phyloP scores from a whole-genome alignment of 2,329 filamentous ascomycete genomes.

The Alternaria gansuensis region DNA sequence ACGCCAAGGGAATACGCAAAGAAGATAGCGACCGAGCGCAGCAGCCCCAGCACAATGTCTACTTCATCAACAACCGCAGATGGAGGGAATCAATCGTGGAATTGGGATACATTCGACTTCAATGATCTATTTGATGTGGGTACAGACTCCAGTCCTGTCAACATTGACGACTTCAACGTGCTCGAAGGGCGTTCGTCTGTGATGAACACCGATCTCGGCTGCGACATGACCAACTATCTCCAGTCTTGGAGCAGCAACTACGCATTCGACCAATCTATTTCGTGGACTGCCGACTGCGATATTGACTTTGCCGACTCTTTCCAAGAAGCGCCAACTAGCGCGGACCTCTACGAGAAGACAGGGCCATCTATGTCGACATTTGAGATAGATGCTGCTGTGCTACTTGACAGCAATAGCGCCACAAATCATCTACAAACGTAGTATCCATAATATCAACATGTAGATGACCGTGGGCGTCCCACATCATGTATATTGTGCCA shows the following conservation, averaged over 20 bases:
- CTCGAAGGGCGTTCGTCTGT: conserved; percentile 18
- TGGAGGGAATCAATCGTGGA: conserved; percentile 16
- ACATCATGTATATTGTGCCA: background rate
- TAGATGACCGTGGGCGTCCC: background rate
- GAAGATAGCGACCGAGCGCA: conserved; percentile 23
- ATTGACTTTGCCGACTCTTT: conserved; percentile 8
- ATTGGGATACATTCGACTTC: conserved; percentile 39
- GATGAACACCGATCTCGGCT: conserved; percentile 26
- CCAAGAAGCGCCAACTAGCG: background rate
- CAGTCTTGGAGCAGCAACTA: conserved; percentile 23
- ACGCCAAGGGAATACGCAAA: conserved; percentile 60
- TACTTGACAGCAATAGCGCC: conserved; percentile 19
- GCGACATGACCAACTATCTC: conserved; percentile 28
- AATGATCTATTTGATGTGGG: conserved; percentile 40
- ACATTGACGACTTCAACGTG: conserved; percentile 18
- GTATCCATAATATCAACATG: background rate
- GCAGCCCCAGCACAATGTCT: conserved; percentile 15
- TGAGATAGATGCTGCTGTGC: conserved; percentile 28
- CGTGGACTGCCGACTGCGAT: conserved; percentile 2
- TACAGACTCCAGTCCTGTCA: conserved; percentile 19
- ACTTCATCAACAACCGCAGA: conserved; percentile 12
- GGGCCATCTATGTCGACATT: conserved; percentile 24
- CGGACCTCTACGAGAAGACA: conserved; percentile 7
- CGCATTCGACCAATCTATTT: conserved; percentile 8
- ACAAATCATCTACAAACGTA: background rate